Base-by-base conservation (phyloP, 768 basidiomycete species). In the Hericium rajendrae region DNA sequence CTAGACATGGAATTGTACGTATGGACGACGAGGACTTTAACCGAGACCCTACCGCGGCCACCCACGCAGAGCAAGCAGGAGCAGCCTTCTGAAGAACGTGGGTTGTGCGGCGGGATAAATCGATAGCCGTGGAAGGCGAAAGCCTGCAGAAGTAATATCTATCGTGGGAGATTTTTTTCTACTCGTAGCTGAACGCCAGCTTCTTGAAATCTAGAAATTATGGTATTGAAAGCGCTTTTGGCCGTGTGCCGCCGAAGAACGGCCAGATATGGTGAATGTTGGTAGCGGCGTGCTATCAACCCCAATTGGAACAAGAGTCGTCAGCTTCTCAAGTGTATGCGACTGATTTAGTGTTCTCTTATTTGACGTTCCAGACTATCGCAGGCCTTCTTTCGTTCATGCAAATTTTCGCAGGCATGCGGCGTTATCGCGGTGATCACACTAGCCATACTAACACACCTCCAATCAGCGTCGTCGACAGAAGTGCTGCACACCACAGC, bases 1-100 rank as follows among this genome's bases (percentile, higher is more conserved):
- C 38, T 56, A 86, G 85, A 62, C 85, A 85, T 69, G 68, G 32
- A 20, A 64, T 66, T 41, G 48, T 32, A 26, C 37, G 46, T 38
- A 39, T 62, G 55, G 55, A 53, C 16, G 57, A 59, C 24, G 60
- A 63, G 37, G 62, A 63, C 38, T 63, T 63, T n/a, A 61, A 58
- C 40, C 60, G 55, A 26, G 62, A 60, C 13, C 3, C 16, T 11
- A 1, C 28, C 24, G 18, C 49, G 18, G 16, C 49, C 32, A 32
- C 32, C 32, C 32, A 32, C 32, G 6, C 32, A 32, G 32, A 32
- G 32, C 32, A 32, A 12, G 49, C 43, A 6, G 15, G 1, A 6
- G 39, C 37, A 38, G 20, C 22, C n/a, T 4, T 26, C 11, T 38
- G 39, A 18, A 24, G 16, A 22, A 37, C 12, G 51, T n/a, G 40